Evolutionary conservation across 148 eudicot species (phyloP), one percentile per base, ranked within the genome.

Genomic region (Dianthus caryophyllus): DNA sequence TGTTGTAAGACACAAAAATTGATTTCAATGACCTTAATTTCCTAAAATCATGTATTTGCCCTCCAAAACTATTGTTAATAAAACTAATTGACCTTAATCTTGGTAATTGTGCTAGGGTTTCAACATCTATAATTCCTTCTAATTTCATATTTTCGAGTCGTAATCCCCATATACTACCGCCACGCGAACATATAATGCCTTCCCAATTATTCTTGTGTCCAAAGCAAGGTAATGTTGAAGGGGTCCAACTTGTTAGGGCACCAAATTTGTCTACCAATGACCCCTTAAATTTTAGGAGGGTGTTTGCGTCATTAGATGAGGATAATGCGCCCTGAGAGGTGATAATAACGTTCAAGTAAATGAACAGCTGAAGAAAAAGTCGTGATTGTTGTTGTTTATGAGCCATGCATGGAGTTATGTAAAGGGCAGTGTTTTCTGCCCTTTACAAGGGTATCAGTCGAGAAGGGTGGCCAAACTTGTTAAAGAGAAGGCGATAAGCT

Each of bases 351-450:
- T 44, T 31, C 5, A 31, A 25, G 25, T 54, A 18, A 12, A 68
- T 20, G 9, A 78, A 6, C 9, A 73, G 17, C 9, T 69, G 1
- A 25, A 61, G 22, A 48, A 58, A 21, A 49, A 26, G 9, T 18
- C 21, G 66, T 22, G 39, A 43, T 63, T 48, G 47, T 2, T 59
- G 14, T 14, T 20, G 56, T 49, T 27, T 65, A 30, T 25, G 39
- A 51, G 71, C 74, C 71, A 69, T 73, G 51, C 31, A 21, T n/a
- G n/a, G 12, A 21, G 14, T 33, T 33, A 7, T 69, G 75, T 78
- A 77, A 77, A 77, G 80, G 77, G 81, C 81, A 78, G 81, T 48
- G 52, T 50, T 54, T 58, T 65, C 81, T 68, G 77, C 81, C 81
- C 81, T 70, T 78, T 73, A 78, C 81, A 73, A 14, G 64, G 71